These are phyloP conservation scores for Pseudogymnoascus sp. DNA, from an alignment of 2,329 filamentous ascomycete species.

Conservation along the genomic window DNA sequence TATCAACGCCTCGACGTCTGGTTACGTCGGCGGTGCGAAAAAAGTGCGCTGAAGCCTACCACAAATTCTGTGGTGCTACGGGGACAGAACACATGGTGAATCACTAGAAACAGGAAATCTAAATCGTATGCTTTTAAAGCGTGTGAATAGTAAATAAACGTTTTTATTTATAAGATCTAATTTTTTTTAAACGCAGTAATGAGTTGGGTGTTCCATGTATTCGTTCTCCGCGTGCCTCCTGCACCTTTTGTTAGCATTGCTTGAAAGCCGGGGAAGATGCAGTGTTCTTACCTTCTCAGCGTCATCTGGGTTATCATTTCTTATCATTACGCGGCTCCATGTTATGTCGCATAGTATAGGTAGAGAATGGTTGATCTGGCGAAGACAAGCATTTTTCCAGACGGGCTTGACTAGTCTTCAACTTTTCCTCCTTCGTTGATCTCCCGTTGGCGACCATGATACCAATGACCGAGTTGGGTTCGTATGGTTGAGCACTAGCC, in stretches of 20 bases:
- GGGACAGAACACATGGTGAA: no score
- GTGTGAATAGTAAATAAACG: no score
- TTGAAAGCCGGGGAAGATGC: not conserved
- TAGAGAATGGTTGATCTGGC: not conserved
- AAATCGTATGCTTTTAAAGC: no score
- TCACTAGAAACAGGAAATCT: no score
- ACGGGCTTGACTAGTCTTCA: not conserved
- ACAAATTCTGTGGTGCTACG: no score
- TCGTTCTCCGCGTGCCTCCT: not conserved
- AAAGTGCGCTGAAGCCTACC: no score
- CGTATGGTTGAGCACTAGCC: not conserved
- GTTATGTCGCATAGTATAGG: not conserved
- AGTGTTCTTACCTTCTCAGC: not conserved
- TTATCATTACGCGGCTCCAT: not conserved
- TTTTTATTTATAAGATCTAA: not conserved
- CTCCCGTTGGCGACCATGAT: not conserved
- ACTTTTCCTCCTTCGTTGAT: not conserved
- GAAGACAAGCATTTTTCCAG: not conserved
- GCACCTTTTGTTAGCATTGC: not conserved
- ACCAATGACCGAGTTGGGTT: not conserved
- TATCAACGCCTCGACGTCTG: no score
- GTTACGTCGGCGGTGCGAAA: no score
- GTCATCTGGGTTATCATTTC: not conserved
- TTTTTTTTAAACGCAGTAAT: not conserved
- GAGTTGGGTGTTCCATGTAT: not conserved